Conservation (phyloP, 371 early-diverging fungal species). For the Umbelopsis sp. region DNA sequence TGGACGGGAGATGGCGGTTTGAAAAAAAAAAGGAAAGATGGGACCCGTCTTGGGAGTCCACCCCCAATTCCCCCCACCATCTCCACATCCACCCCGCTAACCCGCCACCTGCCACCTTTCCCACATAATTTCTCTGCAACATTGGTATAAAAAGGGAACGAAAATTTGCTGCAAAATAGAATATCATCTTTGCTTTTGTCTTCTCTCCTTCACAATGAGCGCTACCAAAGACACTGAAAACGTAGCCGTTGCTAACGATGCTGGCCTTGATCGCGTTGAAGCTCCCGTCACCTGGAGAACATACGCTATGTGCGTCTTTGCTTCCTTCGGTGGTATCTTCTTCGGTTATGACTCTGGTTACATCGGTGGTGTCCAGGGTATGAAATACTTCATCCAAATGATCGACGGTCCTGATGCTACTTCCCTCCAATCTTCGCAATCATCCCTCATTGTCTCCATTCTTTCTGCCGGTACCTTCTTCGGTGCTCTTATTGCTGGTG, state of each 20-base stretch:
- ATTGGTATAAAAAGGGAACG: neutral
- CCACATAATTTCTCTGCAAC: too few species aligned
- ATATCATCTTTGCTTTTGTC: constrained; percentile 14
- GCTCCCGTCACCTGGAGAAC: constrained; percentile 34
- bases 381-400: constrained; percentile 31
- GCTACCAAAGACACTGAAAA: constrained; percentile 27
- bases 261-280: constrained; percentile 29
- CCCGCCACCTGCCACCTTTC: neutral
- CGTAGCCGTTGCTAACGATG: constrained; percentile 25
- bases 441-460: constrained; percentile 24
- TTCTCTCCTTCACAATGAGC: constrained; percentile 21
- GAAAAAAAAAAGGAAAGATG: neutral
- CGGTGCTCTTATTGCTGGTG: constrained; percentile 19
- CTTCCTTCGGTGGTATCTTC: constrained; percentile 37
- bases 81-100: neutral
- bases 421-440: constrained; percentile 21
- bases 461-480: constrained; percentile 19
- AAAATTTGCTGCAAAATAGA: constrained; percentile 11
- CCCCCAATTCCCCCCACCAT: neutral
- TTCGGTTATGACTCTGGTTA: constrained; percentile 39
- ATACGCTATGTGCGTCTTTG: constrained; percentile 37
- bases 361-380: constrained; percentile 38
- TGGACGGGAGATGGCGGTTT: neutral
- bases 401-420: constrained; percentile 28
- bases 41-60: neutral